phyloP scores from a whole-genome alignment of 805 yeast species.

The Suhomyces faveliae region DNA sequence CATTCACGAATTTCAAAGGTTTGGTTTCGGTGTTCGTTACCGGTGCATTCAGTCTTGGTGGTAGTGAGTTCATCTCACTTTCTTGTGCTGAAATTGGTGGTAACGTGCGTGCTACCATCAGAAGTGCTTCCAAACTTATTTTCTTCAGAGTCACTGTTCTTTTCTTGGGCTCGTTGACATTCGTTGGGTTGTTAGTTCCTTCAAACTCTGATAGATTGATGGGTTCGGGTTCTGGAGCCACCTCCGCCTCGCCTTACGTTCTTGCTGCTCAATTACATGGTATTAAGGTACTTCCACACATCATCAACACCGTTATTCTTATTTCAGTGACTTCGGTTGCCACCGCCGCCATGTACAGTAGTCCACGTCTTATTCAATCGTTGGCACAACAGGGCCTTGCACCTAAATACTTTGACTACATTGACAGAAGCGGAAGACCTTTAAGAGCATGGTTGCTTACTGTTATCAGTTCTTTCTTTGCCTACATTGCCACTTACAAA shows the following conservation, averaged over 20 bases:
- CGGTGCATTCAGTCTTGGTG: constrained; percentile 34
- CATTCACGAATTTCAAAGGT: constrained; percentile 29
- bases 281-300: constrained; percentile 27
- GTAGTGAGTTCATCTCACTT: constrained; percentile 33
- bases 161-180: constrained; percentile 26
- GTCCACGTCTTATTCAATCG: constrained; percentile 24
- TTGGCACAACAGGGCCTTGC: constrained; percentile 30
- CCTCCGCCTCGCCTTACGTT: constrained; percentile 28
- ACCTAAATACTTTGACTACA: constrained; percentile 25
- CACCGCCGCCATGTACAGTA: constrained; percentile 31
- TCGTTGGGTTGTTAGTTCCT: constrained; percentile 41
- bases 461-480: constrained; percentile 21
- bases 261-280: constrained; percentile 29
- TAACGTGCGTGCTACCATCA: constrained; percentile 20
- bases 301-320: constrained; percentile 33
- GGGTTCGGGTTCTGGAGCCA: constrained; percentile 27
- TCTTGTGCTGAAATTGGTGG: constrained; percentile 30
- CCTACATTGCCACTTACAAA: constrained; percentile 32
- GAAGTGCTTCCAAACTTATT: constrained; percentile 25
- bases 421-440: constrained; percentile 28
- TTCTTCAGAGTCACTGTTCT: constrained; percentile 26
- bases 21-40: constrained; percentile 30
- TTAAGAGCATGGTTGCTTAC: constrained; percentile 26
- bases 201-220: constrained; percentile 29
- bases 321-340: constrained; percentile 33